Percentiles rank a stretch among this genome's conserved stretches.
Evolutionary conservation across 176 grass and related monocot genomes (phyloP).

Genomic region (Coix lacrymajobi): DNA sequence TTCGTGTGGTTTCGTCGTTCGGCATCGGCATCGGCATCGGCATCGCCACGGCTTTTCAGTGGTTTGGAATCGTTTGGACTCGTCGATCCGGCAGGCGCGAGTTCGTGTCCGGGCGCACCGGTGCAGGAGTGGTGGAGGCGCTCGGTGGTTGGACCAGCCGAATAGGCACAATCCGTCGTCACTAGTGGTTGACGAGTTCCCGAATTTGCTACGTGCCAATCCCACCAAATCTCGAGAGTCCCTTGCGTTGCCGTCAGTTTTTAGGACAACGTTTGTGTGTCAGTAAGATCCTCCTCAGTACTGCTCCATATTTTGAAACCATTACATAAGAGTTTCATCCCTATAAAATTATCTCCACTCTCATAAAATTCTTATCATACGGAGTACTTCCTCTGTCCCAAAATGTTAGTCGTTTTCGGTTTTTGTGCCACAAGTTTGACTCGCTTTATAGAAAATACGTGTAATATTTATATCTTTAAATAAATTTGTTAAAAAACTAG

Average conservation of each 20-base stretch:
- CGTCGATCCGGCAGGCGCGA: not conserved
- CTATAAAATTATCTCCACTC: too few relatives aligned
- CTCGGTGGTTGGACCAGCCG: not conserved
- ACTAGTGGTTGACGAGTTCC: slow-evolving; percentile 3
- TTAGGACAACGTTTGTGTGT: not conserved
- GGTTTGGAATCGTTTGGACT: slow-evolving; percentile 24
- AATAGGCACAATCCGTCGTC: not conserved
- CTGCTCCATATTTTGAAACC: too few relatives aligned
- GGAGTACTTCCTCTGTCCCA: too few relatives aligned
- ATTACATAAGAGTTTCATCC: too few relatives aligned
- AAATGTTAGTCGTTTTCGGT: too few relatives aligned
- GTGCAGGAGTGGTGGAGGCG: not conserved
- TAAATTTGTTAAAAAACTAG: too few relatives aligned
- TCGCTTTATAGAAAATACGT: too few relatives aligned
- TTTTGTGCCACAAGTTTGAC: too few relatives aligned
- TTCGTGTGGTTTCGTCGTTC: not conserved
- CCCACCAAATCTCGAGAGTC: not conserved
- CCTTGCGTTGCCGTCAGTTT: not conserved
- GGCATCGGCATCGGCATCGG: not conserved
- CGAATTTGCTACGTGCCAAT: not conserved
- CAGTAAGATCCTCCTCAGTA: too few relatives aligned
- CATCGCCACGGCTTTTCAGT: not conserved
- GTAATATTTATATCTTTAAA: too few relatives aligned
- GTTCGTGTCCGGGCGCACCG: not conserved
- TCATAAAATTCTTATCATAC: too few relatives aligned